Evolutionary conservation across 2,329 filamentous ascomycete species (phyloP), one percentile per base, ranked within the genome.

Genomic region (Lasiodiplodia citricola): DNA sequence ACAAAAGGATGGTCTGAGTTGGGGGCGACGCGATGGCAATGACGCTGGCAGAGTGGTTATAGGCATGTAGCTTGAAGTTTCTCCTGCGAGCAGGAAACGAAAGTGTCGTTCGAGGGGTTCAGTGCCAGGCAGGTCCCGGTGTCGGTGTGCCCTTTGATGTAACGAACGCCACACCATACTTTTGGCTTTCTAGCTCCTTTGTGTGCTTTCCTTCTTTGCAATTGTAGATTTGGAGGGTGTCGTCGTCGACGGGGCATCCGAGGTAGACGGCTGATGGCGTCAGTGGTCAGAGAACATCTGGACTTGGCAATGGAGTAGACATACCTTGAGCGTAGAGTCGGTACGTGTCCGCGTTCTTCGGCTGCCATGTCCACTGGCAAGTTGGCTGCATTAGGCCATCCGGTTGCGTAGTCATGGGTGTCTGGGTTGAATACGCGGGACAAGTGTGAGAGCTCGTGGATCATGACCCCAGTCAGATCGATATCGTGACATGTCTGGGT

Each of bases 161-260:
- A 99, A 71, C 96, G 92, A 71, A 98, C 92, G 80, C 21, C 21
- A 93, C 94, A 70, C 96, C 96, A 75, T 99, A 99, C 79, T 99
- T 99, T 78, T 98, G 97, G 82, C 92, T 96, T 64, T 96, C 90
- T 57, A 97, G 86, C 70, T 91, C 91, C 82, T 98, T 98, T 57
- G 93, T 92, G 74, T 94, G 91, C 70, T 92, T 92, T 4, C 96
- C 96, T 72, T 97, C 94, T 75, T 92, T 92, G 71, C 97, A 91
- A 75, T 96, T 97, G 83, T 96, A 99, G 41, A 99, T 90, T 77
- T 98, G 94, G 71, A 99, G 92, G 3, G 93, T 96, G 79, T 97
- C 94, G 80, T 99, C 96, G 82, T 25, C n/a, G 21, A 18, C 10
- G 4, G 56, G 56, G 18, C 37, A 41, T 1, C 14, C 3, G 28